Evolutionary conservation across 371 early-diverging fungal genomes (phyloP).

Genomic region (Smittium culicis): DNA sequence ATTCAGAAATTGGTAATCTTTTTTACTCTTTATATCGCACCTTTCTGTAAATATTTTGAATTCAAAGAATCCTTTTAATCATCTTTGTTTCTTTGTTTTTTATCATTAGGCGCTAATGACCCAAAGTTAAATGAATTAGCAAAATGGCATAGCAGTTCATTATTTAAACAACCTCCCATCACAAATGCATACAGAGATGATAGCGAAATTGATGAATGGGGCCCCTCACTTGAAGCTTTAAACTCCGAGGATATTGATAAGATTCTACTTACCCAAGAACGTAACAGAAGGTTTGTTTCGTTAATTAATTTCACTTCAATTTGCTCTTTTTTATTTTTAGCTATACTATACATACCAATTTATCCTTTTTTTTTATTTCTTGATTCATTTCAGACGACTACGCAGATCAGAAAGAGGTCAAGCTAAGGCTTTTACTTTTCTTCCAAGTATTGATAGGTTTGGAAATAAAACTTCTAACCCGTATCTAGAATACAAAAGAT

Average conservation of each 20-base stretch:
- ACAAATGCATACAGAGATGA: constrained; percentile 40
- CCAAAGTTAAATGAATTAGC: constrained; percentile 10
- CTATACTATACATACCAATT: neutral
- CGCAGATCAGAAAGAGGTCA: constrained; percentile 4
- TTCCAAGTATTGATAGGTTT: too few relatives aligned
- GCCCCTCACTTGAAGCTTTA: constrained; percentile 61
- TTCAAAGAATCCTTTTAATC: too few relatives aligned
- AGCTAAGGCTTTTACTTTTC: constrained; percentile 1
- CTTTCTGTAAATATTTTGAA: too few relatives aligned
- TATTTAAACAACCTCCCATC: constrained; percentile 24
- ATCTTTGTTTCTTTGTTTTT: too few relatives aligned
- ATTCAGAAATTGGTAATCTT: too few relatives aligned
- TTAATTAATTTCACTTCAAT: neutral
- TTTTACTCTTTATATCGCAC: too few relatives aligned
- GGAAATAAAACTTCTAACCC: too few relatives aligned
- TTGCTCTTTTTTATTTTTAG: neutral
- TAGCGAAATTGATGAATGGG: constrained; percentile 61
- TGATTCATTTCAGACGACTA: constrained; percentile 2
- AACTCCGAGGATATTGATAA: constrained; percentile 69
- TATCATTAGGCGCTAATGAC: constrained; percentile 27
- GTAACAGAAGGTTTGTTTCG: constrained; percentile 30
- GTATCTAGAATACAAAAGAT: too few relatives aligned
- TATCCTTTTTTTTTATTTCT: neutral
- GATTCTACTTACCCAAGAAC: constrained; percentile 59
- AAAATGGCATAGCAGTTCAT: constrained; percentile 4